Percentiles rank a stretch among this genome's conserved stretches.
These are phyloP conservation scores for Daldinia bambusicola DNA, from an alignment of 495 filamentous ascomycete species.

Conservation along the genomic window DNA sequence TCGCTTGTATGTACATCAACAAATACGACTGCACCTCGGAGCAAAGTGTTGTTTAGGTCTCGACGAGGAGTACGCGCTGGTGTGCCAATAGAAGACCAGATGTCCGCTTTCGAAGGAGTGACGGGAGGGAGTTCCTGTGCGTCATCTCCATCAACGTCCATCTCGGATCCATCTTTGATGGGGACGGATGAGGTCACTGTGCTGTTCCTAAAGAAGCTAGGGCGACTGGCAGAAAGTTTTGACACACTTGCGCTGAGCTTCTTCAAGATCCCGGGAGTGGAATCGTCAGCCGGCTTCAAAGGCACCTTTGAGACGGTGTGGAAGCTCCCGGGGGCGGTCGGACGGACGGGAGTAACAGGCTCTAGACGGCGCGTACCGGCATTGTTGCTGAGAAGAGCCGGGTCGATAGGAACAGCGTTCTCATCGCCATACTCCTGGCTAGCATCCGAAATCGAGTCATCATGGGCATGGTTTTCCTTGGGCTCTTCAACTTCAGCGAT, in stretches of 20 bases:
- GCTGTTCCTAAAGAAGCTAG: slow-evolving; percentile 50
- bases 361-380: slow-evolving; percentile 29
- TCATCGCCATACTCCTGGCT: slow-evolving; percentile 73
- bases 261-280: slow-evolving; percentile 62
- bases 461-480: slow-evolving; percentile 35
- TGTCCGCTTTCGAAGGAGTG: slow-evolving; percentile 54
- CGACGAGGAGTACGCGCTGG: slow-evolving; percentile 65
- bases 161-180: slow-evolving; percentile 46
- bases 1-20: slow-evolving; percentile 94
- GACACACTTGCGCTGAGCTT: slow-evolving; percentile 66
- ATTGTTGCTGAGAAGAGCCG: slow-evolving; percentile 49
- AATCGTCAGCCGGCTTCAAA: slow-evolving; percentile 72
- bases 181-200: slow-evolving; percentile 59
- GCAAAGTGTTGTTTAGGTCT: slow-evolving; percentile 60
- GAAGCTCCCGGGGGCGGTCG: slow-evolving; percentile 51
- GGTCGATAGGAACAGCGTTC: slow-evolving; percentile 66
- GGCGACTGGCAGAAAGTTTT: slow-evolving; percentile 52
- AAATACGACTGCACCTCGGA: slow-evolving; percentile 82
- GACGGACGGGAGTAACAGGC: slow-evolving; percentile 52
- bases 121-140: slow-evolving; percentile 40
- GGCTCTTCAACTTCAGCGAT: slow-evolving; percentile 48
- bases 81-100: slow-evolving; percentile 64
- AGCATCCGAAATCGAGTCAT: slow-evolving; percentile 63
- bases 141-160: slow-evolving; percentile 31
- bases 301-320: slow-evolving; percentile 83